Evolutionary conservation across 2,329 filamentous ascomycete species (phyloP).

Genomic region (Ilyonectria robusta): DNA sequence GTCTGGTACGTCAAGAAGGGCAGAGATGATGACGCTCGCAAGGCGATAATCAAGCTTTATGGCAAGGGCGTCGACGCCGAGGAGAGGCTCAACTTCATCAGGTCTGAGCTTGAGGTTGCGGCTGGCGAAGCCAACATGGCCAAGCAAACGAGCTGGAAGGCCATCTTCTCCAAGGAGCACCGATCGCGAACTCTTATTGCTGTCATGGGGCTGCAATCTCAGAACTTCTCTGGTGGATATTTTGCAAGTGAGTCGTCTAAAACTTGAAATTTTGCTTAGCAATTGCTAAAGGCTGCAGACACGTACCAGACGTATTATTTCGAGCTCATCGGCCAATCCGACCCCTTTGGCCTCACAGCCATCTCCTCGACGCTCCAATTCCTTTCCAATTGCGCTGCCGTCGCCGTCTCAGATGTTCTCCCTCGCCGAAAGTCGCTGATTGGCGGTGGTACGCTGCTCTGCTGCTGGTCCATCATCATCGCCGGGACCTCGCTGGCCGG

Average conservation of each 20-base stretch:
- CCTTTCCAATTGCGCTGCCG: constrained; percentile 46
- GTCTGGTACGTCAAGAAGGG: constrained; percentile 50
- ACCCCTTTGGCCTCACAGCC: constrained; percentile 48
- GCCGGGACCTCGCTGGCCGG: constrained; percentile 43
- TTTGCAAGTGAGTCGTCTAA: constrained; percentile 45
- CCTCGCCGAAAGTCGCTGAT: constrained; percentile 46
- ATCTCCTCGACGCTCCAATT: constrained; percentile 49
- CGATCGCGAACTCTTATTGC: constrained; percentile 44
- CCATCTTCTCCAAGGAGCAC: constrained; percentile 50
- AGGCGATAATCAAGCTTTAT: constrained; percentile 45
- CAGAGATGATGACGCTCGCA: constrained; percentile 46
- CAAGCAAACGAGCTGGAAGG: constrained; percentile 48
- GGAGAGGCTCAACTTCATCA: constrained; percentile 44
- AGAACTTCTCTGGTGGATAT: constrained; percentile 51
- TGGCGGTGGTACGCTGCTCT: constrained; percentile 45
- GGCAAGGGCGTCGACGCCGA: constrained; percentile 41
- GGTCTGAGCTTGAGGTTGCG: constrained; percentile 44
- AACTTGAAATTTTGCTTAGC: rapidly evolving
- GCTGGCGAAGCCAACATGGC: constrained; percentile 43
- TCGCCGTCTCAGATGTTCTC: constrained; percentile 44
- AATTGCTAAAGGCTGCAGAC: constrained; percentile 31
- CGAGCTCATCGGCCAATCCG: constrained; percentile 49
- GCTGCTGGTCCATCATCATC: constrained; percentile 48
- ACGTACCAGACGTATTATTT: constrained; percentile 51
- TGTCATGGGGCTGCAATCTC: constrained; percentile 45